Percentiles rank a stretch among this genome's conserved stretches.
These are phyloP conservation scores for Amphicarpaea edgeworthii DNA, from an alignment of 306 rosid species.

Conservation along the genomic window DNA sequence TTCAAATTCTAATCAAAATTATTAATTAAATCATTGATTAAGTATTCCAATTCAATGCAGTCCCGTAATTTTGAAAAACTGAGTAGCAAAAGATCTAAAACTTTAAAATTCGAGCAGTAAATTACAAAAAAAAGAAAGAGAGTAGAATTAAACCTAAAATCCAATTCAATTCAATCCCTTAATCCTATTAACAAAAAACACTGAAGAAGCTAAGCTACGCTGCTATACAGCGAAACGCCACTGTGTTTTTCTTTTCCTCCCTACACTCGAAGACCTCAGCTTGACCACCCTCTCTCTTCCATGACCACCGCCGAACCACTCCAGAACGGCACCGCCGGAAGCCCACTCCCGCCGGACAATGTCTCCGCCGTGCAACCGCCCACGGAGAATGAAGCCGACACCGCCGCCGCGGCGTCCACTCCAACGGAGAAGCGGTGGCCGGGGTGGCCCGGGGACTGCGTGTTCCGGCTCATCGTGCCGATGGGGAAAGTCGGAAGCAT, in stretches of 20 bases:
- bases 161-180: no score
- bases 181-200: not conserved
- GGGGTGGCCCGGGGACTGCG: conserved; percentile 96
- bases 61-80: no score
- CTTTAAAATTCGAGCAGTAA: no score
- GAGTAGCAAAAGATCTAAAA: no score
- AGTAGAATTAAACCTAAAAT: no score
- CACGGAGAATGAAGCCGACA: conserved; percentile 34
- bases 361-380: conserved; percentile 28
- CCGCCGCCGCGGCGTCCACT: conserved; percentile 34
- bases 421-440: conserved; percentile 80
- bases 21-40: no score
- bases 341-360: conserved; percentile 24
- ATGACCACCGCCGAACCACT: conserved; percentile 58
- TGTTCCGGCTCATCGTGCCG: conserved; percentile 83
- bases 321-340: conserved; percentile 53
- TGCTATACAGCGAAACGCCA: not conserved
- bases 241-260: not conserved
- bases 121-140: no score
- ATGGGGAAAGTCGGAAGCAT: conserved; percentile 88
- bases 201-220: conserved; percentile 5
- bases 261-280: not conserved
- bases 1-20: no score
- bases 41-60: no score
- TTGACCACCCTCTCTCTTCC: not conserved